Conservation (phyloP, 768 basidiomycete species). For the Mrakia hoshinonis region DNA sequence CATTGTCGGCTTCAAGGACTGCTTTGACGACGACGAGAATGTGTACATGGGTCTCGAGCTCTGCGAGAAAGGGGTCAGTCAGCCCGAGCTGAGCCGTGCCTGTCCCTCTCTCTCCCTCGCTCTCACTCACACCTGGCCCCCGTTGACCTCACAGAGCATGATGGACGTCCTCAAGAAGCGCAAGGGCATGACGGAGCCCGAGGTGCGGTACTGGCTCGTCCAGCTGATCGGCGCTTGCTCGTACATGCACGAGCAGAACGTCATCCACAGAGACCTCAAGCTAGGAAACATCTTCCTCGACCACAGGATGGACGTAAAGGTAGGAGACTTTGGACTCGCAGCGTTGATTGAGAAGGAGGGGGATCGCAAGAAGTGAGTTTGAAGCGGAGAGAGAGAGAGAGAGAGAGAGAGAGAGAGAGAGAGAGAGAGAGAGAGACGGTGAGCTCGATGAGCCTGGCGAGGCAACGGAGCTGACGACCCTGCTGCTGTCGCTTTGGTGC, state of each 20-base stretch:
- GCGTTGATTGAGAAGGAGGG: conserved; percentile 93
- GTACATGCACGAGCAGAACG: conserved; percentile 93
- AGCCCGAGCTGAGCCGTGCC: neutral
- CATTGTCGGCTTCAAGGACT: conserved; percentile 82
- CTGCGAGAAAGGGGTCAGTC: conserved; percentile 64
- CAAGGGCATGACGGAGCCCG: conserved; percentile 79
- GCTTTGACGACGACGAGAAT: conserved; percentile 89
- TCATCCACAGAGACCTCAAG: conserved; percentile 96
- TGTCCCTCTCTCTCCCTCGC: neutral
- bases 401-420: no score
- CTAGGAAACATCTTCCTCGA: conserved; percentile 92
- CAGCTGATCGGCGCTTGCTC: conserved; percentile 92
- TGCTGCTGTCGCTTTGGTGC: neutral
- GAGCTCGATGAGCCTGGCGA: neutral
- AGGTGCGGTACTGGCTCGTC: conserved; percentile 83
- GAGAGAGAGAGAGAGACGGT: no score
- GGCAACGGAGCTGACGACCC: neutral
- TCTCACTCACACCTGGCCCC: neutral
- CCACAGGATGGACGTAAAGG: conserved; percentile 83
- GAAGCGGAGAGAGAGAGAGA: neutral
- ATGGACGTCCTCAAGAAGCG: conserved; percentile 71
- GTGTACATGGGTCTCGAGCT: conserved; percentile 97
- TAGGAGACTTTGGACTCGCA: conserved; percentile 94
- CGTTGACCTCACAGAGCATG: conserved; percentile 35
- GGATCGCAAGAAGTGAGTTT: conserved; percentile 75